Base-by-base conservation (phyloP, 768 basidiomycete species). In the Mycena crocata region DNA sequence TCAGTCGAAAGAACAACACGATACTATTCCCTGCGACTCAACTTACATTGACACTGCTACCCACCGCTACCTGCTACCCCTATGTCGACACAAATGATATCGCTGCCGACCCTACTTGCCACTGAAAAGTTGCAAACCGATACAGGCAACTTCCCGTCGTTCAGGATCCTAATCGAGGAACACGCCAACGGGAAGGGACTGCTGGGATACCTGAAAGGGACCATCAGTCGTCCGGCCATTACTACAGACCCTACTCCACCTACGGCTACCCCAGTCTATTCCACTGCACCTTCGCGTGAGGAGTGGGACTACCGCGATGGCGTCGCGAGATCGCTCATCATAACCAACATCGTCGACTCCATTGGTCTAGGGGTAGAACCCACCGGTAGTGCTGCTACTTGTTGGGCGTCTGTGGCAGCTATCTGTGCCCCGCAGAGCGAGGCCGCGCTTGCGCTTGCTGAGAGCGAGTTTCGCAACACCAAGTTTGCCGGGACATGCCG, bases 81-180 rank as follows among this genome's bases (percentile, higher is more conserved):
- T 35, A 58, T 65, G 57, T 31, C 64, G 13, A 32, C 46, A 45
- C 56, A 58, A 52, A 65, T 65, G 56, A 65, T 65, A 19, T 42
- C 23, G 15, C 3, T 58, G 32, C 55, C 64, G 2, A 23, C 19
- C 24, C 32, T 65, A 15, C 50, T 58, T 30, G 48, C 64, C 1
- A 45, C 56, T 14, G 64, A 65, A 39, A 65, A 65, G 37, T 50
- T 65, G 35, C 64, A 65, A 31, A 3, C 64, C 37, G 37, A 65
- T 31, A 65, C 58, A 28, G 10, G 39, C 40, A 65, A 65, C 35
- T 65, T 21, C 15, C 39, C 45, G 4, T 59, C 57, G 17, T 65
- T 52, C 48, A 59, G 52, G 31, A 44, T 65, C 21, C 49, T 65
- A 21, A 59, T 65, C 10, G 64, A 65, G 40, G 64, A 65, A 24